Evolutionary conservation across 2,329 filamentous ascomycete genomes (phyloP), one percentile per base, ranked within the genome.

Genomic region (Ophiostoma sp.): DNA sequence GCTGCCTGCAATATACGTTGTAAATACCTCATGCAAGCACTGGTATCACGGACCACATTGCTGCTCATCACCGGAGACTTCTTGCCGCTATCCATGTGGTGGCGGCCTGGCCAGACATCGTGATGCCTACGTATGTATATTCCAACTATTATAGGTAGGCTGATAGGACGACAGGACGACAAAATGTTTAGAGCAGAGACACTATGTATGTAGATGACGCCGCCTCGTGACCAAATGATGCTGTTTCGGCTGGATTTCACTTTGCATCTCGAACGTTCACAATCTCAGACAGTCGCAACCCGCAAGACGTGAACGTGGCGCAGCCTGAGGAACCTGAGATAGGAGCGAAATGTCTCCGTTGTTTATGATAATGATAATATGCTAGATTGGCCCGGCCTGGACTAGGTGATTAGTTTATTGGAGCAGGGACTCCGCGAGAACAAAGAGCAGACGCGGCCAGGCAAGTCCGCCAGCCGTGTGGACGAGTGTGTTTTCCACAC

Each of bases 281-380:
- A 60, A 18, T 38, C 52, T 58, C 27, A 58, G 55, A 58, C 52
- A 58, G 52, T 2, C 27, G 49, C n/a, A 9, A 36, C 49, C n/a
- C 49, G 55, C 55, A 27, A 27, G 18, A 38, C 16, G 52, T 60
- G 55, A 60, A 60, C 55, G 55, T 60, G 55, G 55, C 55, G 55
- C 55, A 60, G 55, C 55, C 55, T 9, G 27, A 27, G 27, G 2
- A 27, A 27, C 27, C 27, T 27, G 45, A 49, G 45, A 49, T 49
- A 49, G 42, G n/a, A 55, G 5, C 9, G 49, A 55, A 52, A 55
- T 18, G n/a, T 27, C 49, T 55, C 49, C 49, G n/a, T 27, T 27
- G 27, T 27, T 27, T 27, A n/a, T n/a, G n/a, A n/a, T n/a, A 27
- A 18, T 9, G 7, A 27, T 55, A 49, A 47, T 47, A 14, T 5